Evolutionary conservation across 768 basidiomycete genomes (phyloP).

Genomic region (Leccinellum rugosiceps): DNA sequence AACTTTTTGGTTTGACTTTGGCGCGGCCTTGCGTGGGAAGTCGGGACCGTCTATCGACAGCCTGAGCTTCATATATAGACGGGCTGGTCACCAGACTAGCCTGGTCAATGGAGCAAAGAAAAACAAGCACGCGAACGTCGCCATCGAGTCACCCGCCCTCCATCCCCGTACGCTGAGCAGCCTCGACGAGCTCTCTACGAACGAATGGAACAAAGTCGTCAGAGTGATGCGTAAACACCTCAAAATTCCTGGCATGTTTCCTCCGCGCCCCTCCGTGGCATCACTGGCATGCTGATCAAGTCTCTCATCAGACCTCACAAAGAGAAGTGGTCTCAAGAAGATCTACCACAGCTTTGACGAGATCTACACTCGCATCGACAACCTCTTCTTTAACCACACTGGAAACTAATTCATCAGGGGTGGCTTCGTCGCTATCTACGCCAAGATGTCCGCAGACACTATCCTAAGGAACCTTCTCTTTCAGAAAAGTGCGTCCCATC

Average conservation of each 20-base stretch:
- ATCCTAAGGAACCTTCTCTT: slow-evolving; percentile 59
- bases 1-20: too few species aligned
- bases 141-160: slow-evolving; percentile 22
- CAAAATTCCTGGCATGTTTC: slow-evolving; percentile 48
- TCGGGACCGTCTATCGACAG: too few species aligned
- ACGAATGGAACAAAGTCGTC: slow-evolving; percentile 48
- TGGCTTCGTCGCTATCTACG: slow-evolving; percentile 58
- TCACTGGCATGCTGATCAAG: slow-evolving; percentile 6
- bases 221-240: slow-evolving; percentile 47
- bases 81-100: too few species aligned
- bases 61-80: too few species aligned
- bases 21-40: too few species aligned
- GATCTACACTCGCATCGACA: slow-evolving; percentile 48
- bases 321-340: slow-evolving; percentile 58
- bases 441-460: slow-evolving; percentile 60
- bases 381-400: slow-evolving; percentile 41
- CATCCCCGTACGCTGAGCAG: slow-evolving; percentile 9
- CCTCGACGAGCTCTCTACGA: slow-evolving; percentile 30
- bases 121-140: slow-evolving; percentile 11
- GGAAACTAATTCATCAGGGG: slow-evolving; percentile 49
- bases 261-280: too few species aligned
- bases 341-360: slow-evolving; percentile 55
- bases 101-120: slow-evolving; percentile 17
- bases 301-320: slow-evolving; percentile 52
- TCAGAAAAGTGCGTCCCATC: slow-evolving; percentile 42